A percentile compares a stretch with the other conserved stretches of the same genome.
Evolutionary conservation across 73 alveolate species (phyloP).

Genomic region (Symbiodinium pilosum): DNA sequence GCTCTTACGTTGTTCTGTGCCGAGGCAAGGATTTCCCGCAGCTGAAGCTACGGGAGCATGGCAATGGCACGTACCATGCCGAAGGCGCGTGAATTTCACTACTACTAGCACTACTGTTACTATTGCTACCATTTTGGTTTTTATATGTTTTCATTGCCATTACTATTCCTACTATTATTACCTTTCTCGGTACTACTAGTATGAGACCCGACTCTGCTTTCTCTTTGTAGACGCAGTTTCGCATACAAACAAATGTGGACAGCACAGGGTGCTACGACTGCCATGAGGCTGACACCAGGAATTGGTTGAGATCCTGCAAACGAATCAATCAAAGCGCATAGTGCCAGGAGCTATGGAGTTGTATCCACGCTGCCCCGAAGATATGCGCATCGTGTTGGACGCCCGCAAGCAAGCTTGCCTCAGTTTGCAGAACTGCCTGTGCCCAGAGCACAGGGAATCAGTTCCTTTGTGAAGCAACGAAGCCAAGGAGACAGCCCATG

Average conservation of each 20-base stretch:
- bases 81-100: no score
- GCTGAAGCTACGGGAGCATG: conserved; percentile 36
- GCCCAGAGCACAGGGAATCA: background rate
- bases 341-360: conserved; percentile 74
- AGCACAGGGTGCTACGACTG: background rate
- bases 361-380: conserved; percentile 33
- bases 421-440: background rate
- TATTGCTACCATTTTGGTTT: no score
- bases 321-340: no score
- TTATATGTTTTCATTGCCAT: no score
- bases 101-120: no score
- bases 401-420: background rate
- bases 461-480: background rate
- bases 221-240: no score
- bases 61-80: conserved; percentile 38
- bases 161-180: no score
- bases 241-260: no score
- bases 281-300: background rate
- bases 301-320: background rate
- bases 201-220: no score
- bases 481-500: conserved; percentile 38
- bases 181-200: no score
- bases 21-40: conserved; percentile 52
- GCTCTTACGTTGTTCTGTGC: background rate
- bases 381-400: conserved; percentile 56